Base-by-base conservation (phyloP, 768 basidiomycete genomes). In the Roridomyces roridus region DNA sequence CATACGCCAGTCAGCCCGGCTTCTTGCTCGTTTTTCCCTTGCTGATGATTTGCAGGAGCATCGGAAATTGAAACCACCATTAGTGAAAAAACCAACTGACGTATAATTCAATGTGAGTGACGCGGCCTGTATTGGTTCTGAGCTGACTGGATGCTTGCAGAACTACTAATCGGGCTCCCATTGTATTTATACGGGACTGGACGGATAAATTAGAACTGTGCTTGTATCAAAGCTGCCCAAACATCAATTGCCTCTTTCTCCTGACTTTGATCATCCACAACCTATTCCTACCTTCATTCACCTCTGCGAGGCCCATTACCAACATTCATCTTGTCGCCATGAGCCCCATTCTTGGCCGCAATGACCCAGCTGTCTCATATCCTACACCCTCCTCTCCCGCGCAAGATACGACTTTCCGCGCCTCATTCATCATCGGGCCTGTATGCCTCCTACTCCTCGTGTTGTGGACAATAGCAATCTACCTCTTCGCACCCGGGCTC, bases 1-100 rank as follows among this genome's bases (percentile, higher is more conserved):
- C 94, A 96, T 73, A 66, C 77, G 15, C 82, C 81, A 37, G 81
- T 80, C 64, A 23, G 78, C 66, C 17, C 18, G 1, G n/a, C 2
- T 15, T 45, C 35, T 14, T 35, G 46, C 40, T 31, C 23, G 21
- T 23, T 53, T 37, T 15, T 18, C 24, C 14, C 42, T 20, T 20
- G 20, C 11, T 36, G n/a, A 60, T 35, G 51, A 39, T 34, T 51
- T 48, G 15, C 44, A 82, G 82, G 82, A 83, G 72, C 82, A 83
- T 65, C 78, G 82, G 55, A 83, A 82, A 71, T 44, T 63, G 17
- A 60, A 68, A 34, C 75, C 70, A 45, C 40, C 59, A 15, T 15
- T 34, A 3, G 31, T 34, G 18, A 46, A 62, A 46, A 57, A 62
- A 31, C 63, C 55, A 51, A 60, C 45, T 23, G 56, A 35, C 29